Evolutionary conservation across 2,329 filamentous ascomycete genomes (phyloP).

Genomic region (Microsporum ferrugineum): DNA sequence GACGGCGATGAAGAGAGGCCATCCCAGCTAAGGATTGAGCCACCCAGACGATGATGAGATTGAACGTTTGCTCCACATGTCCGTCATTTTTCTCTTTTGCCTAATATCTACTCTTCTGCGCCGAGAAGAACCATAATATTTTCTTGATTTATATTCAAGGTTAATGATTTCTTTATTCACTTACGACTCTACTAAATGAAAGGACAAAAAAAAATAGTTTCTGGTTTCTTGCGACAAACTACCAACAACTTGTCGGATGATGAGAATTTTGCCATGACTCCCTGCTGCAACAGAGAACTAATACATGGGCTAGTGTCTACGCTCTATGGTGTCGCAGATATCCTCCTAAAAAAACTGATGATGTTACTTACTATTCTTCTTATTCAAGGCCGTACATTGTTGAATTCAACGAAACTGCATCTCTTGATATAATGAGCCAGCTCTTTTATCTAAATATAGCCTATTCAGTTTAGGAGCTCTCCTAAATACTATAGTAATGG

Average conservation of each 20-base stretch:
- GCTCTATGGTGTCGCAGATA: neutral
- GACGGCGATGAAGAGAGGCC: constrained; percentile 26
- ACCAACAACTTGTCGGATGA: neutral
- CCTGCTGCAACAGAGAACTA: neutral
- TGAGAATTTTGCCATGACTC: neutral
- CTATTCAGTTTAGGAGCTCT: no score
- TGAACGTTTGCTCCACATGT: neutral
- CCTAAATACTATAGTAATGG: no score
- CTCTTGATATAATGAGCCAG: no score
- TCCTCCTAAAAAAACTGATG: neutral
- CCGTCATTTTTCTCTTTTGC: neutral
- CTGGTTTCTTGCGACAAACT: neutral
- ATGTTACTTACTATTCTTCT: neutral
- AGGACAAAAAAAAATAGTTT: neutral
- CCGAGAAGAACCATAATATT: neutral
- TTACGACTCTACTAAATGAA: neutral
- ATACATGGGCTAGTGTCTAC: neutral
- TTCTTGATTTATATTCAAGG: neutral
- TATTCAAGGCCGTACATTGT: no score
- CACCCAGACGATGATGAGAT: neutral
- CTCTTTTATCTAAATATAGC: no score
- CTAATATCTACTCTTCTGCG: neutral
- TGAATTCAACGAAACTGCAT: no score
- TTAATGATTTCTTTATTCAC: neutral
- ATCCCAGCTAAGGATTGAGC: neutral